Evolutionary conservation across 2,329 filamentous ascomycete species (phyloP).

Genomic region (Colletotrichum theobromicola): DNA sequence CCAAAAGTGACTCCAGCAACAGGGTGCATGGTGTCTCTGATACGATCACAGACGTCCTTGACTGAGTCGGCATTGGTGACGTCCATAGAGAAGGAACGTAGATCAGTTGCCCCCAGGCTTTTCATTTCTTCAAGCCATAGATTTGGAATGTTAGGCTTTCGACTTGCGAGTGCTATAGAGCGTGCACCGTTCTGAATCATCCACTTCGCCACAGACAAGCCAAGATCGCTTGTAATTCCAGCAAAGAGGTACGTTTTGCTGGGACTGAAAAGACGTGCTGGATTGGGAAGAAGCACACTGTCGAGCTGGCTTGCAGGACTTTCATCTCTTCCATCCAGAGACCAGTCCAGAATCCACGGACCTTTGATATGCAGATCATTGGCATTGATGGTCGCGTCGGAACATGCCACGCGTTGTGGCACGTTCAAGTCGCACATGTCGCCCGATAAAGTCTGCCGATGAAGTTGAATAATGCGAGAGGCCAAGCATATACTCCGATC

Average conservation of each 20-base stretch:
- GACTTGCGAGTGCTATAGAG: conserved; percentile 38
- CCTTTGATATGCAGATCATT: background rate
- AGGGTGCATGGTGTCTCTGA: conserved; percentile 25
- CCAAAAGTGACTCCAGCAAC: conserved; percentile 47
- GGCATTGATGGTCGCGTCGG: background rate
- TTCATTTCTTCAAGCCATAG: background rate
- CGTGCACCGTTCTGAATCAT: conserved; percentile 38
- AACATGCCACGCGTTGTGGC: background rate
- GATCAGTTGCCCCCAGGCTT: background rate
- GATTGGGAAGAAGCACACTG: background rate
- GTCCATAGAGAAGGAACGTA: background rate
- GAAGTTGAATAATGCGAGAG: background rate
- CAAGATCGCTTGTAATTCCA: conserved; percentile 34
- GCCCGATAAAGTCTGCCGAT: background rate
- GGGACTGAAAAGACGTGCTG: conserved; percentile 13
- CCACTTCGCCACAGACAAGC: conserved; percentile 37
- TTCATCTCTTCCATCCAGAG: background rate
- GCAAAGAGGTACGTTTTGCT: conserved; percentile 35
- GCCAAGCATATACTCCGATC: background rate
- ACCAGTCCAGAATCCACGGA: background rate
- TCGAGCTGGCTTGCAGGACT: background rate
- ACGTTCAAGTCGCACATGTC: background rate
- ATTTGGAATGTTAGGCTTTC: conserved; percentile 33
- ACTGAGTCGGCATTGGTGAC: background rate
- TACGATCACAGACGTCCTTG: background rate